Evolutionary conservation across 805 yeast species (phyloP).

Genomic region (Kazachstania africana): DNA sequence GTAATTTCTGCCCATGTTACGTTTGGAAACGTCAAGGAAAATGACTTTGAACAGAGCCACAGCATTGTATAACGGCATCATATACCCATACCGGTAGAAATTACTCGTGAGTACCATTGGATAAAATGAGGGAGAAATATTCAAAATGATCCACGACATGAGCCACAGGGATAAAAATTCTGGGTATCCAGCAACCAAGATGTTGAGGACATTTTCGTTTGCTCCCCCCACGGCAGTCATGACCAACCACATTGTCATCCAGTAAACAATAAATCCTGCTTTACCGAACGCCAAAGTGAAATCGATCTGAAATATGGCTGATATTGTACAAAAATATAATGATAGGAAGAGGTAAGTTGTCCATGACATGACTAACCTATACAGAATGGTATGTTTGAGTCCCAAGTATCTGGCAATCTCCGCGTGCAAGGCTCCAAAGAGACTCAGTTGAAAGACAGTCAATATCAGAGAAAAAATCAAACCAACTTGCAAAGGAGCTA

Average conservation of each 20-base stretch:
- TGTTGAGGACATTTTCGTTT: conserved; percentile 49
- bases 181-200: conserved; percentile 42
- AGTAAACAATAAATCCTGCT: conserved; percentile 61
- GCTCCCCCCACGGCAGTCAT: conserved; percentile 70
- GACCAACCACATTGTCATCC: conserved; percentile 56
- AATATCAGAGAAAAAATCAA: conserved; percentile 57
- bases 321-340: conserved; percentile 43
- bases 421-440: conserved; percentile 44
- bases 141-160: conserved; percentile 53
- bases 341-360: conserved; percentile 44
- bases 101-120: conserved; percentile 46
- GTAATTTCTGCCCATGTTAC: conserved; percentile 42
- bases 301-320: conserved; percentile 57
- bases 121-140: conserved; percentile 57
- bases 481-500: conserved; percentile 68
- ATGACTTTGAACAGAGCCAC: conserved; percentile 49
- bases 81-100: conserved; percentile 53
- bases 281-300: conserved; percentile 46
- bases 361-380: conserved; percentile 39
- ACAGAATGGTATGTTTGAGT: conserved; percentile 35
- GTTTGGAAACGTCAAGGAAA: conserved; percentile 42
- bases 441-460: conserved; percentile 56
- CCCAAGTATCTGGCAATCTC: conserved; percentile 35
- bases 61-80: conserved; percentile 56
- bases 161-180: conserved; percentile 61